Percentiles rank a stretch among this genome's conserved stretches.
Evolutionary conservation across 1,284 basidiomycete genomes (phyloP).

Genomic region (Pseudozyma sp.): DNA sequence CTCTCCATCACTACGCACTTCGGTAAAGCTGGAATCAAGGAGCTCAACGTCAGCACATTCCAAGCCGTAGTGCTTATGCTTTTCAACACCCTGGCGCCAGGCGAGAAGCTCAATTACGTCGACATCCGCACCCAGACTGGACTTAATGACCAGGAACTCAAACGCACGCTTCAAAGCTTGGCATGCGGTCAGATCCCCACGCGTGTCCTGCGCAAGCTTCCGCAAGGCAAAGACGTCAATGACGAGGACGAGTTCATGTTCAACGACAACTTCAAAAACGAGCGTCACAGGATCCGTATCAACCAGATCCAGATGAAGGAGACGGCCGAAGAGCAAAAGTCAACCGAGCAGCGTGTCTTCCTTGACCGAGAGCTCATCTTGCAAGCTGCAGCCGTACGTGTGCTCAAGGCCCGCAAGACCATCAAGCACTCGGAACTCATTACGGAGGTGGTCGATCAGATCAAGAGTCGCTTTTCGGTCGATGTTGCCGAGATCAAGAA

Average conservation of each 20-base stretch:
- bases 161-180: constrained; percentile 88
- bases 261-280: constrained; percentile 86
- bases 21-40: constrained; percentile 77
- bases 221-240: constrained; percentile 82
- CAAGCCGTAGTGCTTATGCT: constrained; percentile 88
- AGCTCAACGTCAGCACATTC: constrained; percentile 89
- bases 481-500: constrained; percentile 67
- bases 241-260: constrained; percentile 82
- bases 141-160: constrained; percentile 76
- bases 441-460: constrained; percentile 63
- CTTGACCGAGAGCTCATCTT: constrained; percentile 86
- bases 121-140: constrained; percentile 79
- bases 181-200: constrained; percentile 83
- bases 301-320: constrained; percentile 96
- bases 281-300: constrained; percentile 85
- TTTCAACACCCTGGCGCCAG: constrained; percentile 76
- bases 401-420: constrained; percentile 66
- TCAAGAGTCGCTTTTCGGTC: constrained; percentile 61
- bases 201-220: constrained; percentile 84
- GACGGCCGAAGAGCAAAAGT: constrained; percentile 85
- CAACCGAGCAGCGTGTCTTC: constrained; percentile 85
- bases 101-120: constrained; percentile 75
- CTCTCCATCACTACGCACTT: constrained; percentile 57
- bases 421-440: constrained; percentile 63
- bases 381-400: constrained; percentile 82